A percentile compares a stretch with the other conserved stretches of the same genome.
These are phyloP conservation scores for Strobilomyces confusus DNA, from an alignment of 768 basidiomycete species.

Conservation along the genomic window DNA sequence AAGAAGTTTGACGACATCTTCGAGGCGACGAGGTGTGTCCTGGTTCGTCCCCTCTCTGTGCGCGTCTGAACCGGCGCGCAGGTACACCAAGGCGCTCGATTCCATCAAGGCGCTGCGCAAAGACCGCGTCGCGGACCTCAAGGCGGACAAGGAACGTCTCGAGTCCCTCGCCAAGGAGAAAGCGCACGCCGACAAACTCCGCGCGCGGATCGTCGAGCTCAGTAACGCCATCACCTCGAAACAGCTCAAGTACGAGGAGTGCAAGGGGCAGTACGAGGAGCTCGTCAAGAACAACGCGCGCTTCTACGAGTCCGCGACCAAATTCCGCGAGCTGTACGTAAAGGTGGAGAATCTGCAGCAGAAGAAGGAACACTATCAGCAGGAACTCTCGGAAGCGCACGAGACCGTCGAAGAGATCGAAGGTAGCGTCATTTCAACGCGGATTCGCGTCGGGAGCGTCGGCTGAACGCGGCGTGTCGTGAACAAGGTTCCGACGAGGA, in stretches of 20 bases:
- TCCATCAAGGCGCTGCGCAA: constrained; percentile 88
- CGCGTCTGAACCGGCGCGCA: constrained; percentile 27
- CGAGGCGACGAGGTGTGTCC: constrained; percentile 83
- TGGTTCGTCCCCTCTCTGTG: not conserved
- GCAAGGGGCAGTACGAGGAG: constrained; percentile 60
- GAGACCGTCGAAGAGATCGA: constrained; percentile 63
- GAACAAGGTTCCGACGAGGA: constrained; percentile 82
- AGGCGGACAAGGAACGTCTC: constrained; percentile 87
- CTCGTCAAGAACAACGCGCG: constrained; percentile 66
- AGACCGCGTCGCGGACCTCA: constrained; percentile 85
- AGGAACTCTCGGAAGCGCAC: constrained; percentile 58
- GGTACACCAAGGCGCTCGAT: constrained; percentile 96
- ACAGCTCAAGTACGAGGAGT: constrained; percentile 69
- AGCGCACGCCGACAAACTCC: constrained; percentile 80
- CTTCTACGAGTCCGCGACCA: constrained; percentile 79
- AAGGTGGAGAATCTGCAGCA: constrained; percentile 61
- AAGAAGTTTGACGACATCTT: constrained; percentile 99
- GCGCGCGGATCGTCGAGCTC: constrained; percentile 57
- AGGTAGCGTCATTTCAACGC: constrained; percentile 35
- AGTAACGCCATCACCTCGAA: constrained; percentile 61
- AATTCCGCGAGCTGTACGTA: constrained; percentile 82
- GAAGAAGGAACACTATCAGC: constrained; percentile 56
- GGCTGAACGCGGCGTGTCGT: not conserved
- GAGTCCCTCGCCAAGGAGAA: constrained; percentile 78
- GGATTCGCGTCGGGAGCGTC: too few relatives aligned